These are phyloP conservation scores for Juglanconis oblonga DNA, from an alignment of 2,329 filamentous ascomycete species.

Conservation along the genomic window DNA sequence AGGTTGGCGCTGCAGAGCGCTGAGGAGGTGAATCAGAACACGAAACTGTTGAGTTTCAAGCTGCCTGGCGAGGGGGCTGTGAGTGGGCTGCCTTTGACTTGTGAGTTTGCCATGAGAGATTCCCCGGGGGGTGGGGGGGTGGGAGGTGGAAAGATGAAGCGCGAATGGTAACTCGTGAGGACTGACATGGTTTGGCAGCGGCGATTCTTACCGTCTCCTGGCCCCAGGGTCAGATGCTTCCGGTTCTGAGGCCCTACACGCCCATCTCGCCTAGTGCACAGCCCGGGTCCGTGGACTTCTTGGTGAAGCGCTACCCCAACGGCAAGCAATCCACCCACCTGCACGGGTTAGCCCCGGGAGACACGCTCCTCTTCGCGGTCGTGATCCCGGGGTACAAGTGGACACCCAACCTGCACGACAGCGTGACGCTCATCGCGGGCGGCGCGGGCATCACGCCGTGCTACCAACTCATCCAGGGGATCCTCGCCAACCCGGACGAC, in stretches of 20 bases:
- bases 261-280: conserved; percentile 54
- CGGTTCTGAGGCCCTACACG: conserved; percentile 64
- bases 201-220: conserved; percentile 60
- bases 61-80: conserved; percentile 44
- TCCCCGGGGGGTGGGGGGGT: no score
- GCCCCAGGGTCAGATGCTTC: conserved; percentile 54
- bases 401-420: conserved; percentile 45
- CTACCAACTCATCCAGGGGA: conserved; percentile 61
- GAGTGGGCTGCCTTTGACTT: conserved; percentile 50
- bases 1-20: conserved; percentile 48
- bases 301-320: conserved; percentile 66
- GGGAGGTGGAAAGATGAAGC: no score
- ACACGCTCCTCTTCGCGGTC: conserved; percentile 55
- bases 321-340: conserved; percentile 64
- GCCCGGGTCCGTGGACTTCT: conserved; percentile 57
- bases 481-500: conserved; percentile 60
- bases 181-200: conserved; percentile 27
- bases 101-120: conserved; percentile 28
- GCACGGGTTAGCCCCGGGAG: conserved; percentile 62
- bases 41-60: conserved; percentile 55
- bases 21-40: conserved; percentile 56
- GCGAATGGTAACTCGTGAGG: no score
- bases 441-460: conserved; percentile 72
- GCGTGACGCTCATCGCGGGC: conserved; percentile 65
- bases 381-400: conserved; percentile 54